Base-by-base conservation (phyloP, 345 rosid genomes). In the Streptanthus diversifolius region DNA sequence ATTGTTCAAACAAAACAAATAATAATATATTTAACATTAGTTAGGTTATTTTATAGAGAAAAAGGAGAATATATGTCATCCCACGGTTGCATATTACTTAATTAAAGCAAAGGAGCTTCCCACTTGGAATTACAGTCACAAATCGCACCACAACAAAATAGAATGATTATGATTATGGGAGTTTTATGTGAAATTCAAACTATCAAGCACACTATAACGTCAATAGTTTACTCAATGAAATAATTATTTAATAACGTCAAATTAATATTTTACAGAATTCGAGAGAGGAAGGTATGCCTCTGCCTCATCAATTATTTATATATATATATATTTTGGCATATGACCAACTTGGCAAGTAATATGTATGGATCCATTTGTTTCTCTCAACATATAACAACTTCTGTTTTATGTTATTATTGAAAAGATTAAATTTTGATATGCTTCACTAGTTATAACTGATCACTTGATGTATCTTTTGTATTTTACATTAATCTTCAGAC, bases 1-100 rank as follows among this genome's bases (percentile, higher is more conserved):
- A 70, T 63, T 70, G 60, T 35, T 47, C 21, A 70, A 69, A 69
- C 22, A 17, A 41, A 54, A 17, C 15, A 30, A 62, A 19, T 11
- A 62, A 19, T 11, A 8, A 12, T 17, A 17, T 40, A 44, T 45
- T 56, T 12, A 73, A 54, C 39, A 13, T 21, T 43, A 72, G 12
- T 32, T 21, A 10, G 1, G 7, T 44, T 54, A 25, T 32, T 65
- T 45, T 15, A 37, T 35, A 25, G 15, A 63, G 61, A 35, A 62
- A 6, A 63, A 55, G 11, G 36, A 70, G 61, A 55, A 76, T 63
- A 36, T 70, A 37, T 70, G 80, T 63, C 75, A 24, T 12, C 71
- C 71, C 71, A 70, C 71, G 75, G 79, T 69, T 76, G 75, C 75
- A 13, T 69, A 44, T 53, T 44, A 25, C 17, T 27, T 75, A 49